Percentiles rank a stretch among this genome's conserved stretches.
Evolutionary conservation across 2,329 filamentous ascomycete species (phyloP).

Genomic region (Ploettnerulaceae sp.): DNA sequence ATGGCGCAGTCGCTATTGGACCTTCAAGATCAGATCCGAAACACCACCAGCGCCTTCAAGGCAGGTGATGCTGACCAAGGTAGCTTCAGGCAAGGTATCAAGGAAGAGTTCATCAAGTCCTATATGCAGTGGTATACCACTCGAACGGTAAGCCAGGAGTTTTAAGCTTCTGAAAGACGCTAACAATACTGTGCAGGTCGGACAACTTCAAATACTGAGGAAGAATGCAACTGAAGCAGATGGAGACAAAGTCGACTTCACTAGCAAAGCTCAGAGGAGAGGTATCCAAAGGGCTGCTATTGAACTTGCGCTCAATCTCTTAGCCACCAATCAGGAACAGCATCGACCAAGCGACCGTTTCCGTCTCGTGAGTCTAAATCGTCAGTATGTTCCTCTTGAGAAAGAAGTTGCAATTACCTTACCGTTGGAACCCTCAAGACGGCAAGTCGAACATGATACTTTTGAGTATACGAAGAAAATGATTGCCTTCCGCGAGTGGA

Average conservation of each 20-base stretch:
- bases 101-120: slow-evolving; percentile 7
- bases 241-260: slow-evolving; percentile 19
- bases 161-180: not conserved
- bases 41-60: not conserved
- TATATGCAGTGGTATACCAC: slow-evolving; percentile 7
- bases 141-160: slow-evolving; percentile 2
- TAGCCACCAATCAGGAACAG: slow-evolving; percentile 30
- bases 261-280: slow-evolving; percentile 26
- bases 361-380: slow-evolving; percentile 19
- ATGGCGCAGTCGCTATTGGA: not conserved
- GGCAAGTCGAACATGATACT: slow-evolving; percentile 26
- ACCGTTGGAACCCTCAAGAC: slow-evolving; percentile 23
- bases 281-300: slow-evolving; percentile 30
- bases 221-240: not conserved
- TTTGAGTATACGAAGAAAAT: slow-evolving; percentile 28
- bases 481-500: slow-evolving; percentile 17
- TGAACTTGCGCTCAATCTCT: slow-evolving; percentile 26
- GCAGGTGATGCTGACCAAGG: not conserved
- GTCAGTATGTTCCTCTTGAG: slow-evolving; percentile 1
- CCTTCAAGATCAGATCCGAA: not conserved
- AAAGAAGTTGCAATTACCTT: slow-evolving; percentile 25
- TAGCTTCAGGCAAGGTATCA: not conserved
- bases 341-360: slow-evolving; percentile 28
- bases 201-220: not conserved
- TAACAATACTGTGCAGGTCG: not conserved